Evolutionary conservation across 768 basidiomycete species (phyloP), one percentile per base, ranked within the genome.

Genomic region (Agaricus subrufescens): DNA sequence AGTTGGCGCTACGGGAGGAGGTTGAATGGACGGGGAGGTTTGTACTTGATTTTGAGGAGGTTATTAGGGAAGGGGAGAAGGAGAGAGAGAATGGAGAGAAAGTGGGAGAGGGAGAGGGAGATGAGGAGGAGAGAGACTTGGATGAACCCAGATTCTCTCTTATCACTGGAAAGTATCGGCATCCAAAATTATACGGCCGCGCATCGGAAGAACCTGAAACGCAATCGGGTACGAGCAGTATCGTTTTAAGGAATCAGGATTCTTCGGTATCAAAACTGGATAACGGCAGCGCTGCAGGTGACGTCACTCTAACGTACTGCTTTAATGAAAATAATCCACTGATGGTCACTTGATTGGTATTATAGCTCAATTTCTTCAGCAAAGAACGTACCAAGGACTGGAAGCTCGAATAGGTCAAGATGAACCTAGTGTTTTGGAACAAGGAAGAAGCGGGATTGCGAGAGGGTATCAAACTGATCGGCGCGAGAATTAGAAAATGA

Each of bases 371-470:
- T 94, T 89, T 70, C 73, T 97, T 15, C 83, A 87, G 29, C 73
- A 73, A 14, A 81, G 94, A 46, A 83, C 81, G 0, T 98, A 88
- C 71, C 82, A 79, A 43, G 96, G 96, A 1, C 74, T 98, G 26
- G 95, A 98, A 57, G 71, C 82, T 23, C 78, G 89, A 8, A 62
- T 86, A 10, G 93, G 91, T 0, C 75, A 89, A 67, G 91, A 96
- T 63, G 80, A 76, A 1, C 94, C 95, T 0, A 82, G 88, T 59
- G 68, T 86, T 40, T 69, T 98, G 57, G 92, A 97, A 71, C 90
- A 96, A 68, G 96, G 96, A 0, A 73, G 94, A 46, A 89, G 82
- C 61, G 96, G 96, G 4, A 87, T 96, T 46, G 94, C 96, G 39
- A 80, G 87, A 59, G 92, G 89, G 9, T 98, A 98, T 67, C 79